A percentile compares a stretch with the other conserved stretches of the same genome.
phyloP scores from a whole-genome alignment of 192 early-diverging fungal species.

The Linnemannia hyalina region DNA sequence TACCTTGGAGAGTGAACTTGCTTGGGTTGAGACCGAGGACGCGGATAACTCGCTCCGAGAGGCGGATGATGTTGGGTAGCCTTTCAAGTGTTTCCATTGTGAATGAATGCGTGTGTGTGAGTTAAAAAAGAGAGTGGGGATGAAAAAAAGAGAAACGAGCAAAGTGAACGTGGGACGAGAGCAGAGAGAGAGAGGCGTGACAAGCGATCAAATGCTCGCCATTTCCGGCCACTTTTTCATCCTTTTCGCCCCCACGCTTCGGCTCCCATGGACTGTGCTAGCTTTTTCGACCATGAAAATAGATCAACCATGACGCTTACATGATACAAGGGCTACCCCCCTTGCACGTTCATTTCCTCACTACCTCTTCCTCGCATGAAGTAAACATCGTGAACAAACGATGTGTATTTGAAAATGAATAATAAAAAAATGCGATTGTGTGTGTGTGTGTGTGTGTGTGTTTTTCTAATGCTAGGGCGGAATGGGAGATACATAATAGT shows the following conservation, averaged over 20 bases:
- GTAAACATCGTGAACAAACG: neutral
- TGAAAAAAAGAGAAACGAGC: neutral
- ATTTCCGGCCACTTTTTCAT: neutral
- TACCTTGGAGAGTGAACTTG: slow-evolving; percentile 84
- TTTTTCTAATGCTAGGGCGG: neutral
- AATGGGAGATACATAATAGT: neutral
- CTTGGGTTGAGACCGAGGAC: slow-evolving; percentile 86
- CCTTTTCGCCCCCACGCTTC: neutral
- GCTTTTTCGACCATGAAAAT: neutral
- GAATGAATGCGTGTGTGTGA: neutral
- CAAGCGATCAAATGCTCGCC: neutral
- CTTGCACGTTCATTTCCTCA: neutral
- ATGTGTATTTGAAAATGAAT: neutral
- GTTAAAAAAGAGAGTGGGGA: neutral
- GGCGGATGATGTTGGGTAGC: slow-evolving; percentile 65
- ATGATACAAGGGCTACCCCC: neutral
- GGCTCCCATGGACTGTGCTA: neutral
- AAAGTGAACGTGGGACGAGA: neutral
- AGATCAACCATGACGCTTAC: neutral
- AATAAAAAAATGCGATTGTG: neutral
- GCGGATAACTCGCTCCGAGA: slow-evolving; percentile 73
- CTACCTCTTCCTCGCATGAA: neutral
- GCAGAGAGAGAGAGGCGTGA: neutral
- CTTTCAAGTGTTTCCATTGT: slow-evolving; percentile 63
- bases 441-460: neutral